Base-by-base conservation (phyloP, 1,139 yeast genomes). In the Lodderomyces theae region DNA sequence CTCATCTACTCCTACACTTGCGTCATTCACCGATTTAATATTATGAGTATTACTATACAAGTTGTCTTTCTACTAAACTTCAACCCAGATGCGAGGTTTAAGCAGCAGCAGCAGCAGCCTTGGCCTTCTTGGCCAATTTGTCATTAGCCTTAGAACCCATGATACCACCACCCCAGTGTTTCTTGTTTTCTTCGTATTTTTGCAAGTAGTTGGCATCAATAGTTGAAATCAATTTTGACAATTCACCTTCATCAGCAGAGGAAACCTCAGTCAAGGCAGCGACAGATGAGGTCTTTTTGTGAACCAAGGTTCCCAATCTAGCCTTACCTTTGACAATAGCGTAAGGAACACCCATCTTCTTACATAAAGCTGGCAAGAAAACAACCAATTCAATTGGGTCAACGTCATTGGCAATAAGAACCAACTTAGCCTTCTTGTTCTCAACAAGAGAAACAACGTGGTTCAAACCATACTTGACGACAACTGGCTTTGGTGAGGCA, bases 91-190 rank as follows among this genome's bases (percentile, higher is more conserved):
- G n/a, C 4, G 3, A 4, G 29, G 17, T 28, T 15, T 15, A 28
- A 39, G 44, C 48, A 25, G 51, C 51, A 40, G 40, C 35, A 37
- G 69, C 75, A 47, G 65, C 58, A 42, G 59, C 53, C 63, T 69
- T 73, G 38, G 70, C 72, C 53, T 57, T 71, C 66, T 72, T 70
- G 43, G 68, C 72, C 40, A 56, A 68, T 77, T 83, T 86, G 60
- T 80, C 92, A 61, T 77, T 79, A 61, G 97, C 87, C 80, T 90
- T 90, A 60, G 86, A 77, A 70, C 97, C 97, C 80, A 92, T 78
- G 72, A 86, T 66, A 81, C 97, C 97, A 79, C 98, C 97, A 82
- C 97, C 97, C 97, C 97, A 90, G 84, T 88, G 95, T 78, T 87
- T 88, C 81, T 95, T 90, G 69, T 79, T 67, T 59, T 90, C 97